Conservation (phyloP, 768 basidiomycete species). For the Fistulinella prunicolor region DNA sequence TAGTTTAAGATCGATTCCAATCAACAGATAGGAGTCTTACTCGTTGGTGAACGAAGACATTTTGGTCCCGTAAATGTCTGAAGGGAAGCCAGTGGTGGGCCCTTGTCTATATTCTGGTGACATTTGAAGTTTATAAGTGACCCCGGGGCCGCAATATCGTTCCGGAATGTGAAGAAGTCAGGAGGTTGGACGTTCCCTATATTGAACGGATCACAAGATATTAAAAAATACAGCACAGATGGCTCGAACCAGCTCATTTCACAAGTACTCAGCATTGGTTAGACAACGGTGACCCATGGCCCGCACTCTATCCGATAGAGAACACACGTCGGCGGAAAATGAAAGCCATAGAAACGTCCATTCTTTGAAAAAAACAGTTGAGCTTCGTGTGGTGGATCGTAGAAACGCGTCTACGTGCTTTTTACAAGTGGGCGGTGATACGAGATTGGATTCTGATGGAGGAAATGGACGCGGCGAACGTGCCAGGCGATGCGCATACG, state of each 20-base stretch:
- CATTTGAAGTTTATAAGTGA: constrained; percentile 6
- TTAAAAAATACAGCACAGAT: constrained; percentile 18
- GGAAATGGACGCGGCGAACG: constrained; percentile 2
- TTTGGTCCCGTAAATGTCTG: not conserved
- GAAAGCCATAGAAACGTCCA: not conserved
- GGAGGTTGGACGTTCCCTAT: constrained; percentile 3
- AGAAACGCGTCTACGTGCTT: not conserved
- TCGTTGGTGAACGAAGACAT: constrained; percentile 10
- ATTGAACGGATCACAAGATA: constrained; percentile 5
- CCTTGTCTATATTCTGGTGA: not conserved
- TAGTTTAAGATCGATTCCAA: not conserved
- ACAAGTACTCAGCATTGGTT: not conserved
- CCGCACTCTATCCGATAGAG: not conserved
- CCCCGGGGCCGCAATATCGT: not conserved
- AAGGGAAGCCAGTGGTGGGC: not conserved
- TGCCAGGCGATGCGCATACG: not conserved
- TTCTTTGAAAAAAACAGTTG: too few species aligned
- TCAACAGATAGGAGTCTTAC: constrained; percentile 6
- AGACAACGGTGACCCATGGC: not conserved
- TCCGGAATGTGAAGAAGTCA: constrained; percentile 12
- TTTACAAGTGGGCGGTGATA: constrained; percentile 5
- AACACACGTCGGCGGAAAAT: not conserved
- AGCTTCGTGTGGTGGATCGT: not conserved
- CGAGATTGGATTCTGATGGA: not conserved
- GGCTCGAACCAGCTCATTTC: not conserved